These are phyloP conservation scores for Sonneratia caseolaris DNA, from an alignment of 345 rosid genomes.

Conservation along the genomic window DNA sequence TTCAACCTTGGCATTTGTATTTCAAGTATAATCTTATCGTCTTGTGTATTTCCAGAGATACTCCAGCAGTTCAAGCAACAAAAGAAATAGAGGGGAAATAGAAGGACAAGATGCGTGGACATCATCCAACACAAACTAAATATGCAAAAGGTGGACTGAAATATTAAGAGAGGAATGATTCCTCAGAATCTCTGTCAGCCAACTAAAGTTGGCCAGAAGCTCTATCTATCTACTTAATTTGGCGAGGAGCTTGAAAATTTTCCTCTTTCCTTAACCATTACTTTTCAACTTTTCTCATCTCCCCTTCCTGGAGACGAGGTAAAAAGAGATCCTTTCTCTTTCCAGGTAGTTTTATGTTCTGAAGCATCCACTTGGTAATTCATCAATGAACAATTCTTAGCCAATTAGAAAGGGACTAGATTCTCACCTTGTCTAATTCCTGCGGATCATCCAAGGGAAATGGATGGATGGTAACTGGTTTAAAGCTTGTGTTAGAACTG, in stretches of 20 bases:
- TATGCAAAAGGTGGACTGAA: background rate
- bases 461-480: conserved; percentile 38
- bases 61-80: too few relatives aligned
- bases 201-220: background rate
- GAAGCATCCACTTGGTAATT: background rate
- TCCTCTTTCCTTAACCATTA: background rate
- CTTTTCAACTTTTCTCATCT: background rate
- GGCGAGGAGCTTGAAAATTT: background rate
- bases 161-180: background rate
- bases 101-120: too few relatives aligned
- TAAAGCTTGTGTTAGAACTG: conserved; percentile 25
- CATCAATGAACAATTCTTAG: background rate
- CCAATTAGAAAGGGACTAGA: background rate
- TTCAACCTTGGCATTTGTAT: too few relatives aligned
- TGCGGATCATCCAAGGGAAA: conserved; percentile 28
- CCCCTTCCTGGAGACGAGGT: background rate
- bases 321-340: background rate
- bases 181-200: too few relatives aligned
- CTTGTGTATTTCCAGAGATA: too few relatives aligned
- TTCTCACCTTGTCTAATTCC: conserved; percentile 29
- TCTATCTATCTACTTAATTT: background rate
- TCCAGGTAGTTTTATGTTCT: background rate
- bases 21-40: too few relatives aligned
- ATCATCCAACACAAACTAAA: background rate
- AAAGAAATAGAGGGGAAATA: too few relatives aligned